phyloP scores from a whole-genome alignment of 805 yeast genomes.

The Sugiyamaella floridensis region DNA sequence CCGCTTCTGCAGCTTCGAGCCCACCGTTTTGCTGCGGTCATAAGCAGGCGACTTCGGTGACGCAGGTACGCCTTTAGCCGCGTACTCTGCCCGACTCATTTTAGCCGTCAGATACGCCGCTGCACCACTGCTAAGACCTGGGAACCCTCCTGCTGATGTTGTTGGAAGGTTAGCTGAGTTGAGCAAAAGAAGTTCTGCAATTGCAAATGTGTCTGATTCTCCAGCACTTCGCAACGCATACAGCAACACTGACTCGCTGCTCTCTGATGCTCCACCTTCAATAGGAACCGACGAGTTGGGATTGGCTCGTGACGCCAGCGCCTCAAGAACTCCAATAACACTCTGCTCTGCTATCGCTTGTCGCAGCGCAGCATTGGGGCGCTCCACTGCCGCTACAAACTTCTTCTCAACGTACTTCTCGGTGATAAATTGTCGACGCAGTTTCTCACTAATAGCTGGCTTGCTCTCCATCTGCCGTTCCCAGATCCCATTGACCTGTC shows the following conservation, averaged over 20 bases:
- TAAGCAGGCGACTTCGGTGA: not conserved
- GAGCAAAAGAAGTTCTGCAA: conserved; percentile 34
- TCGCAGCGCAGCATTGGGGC: conserved; percentile 31
- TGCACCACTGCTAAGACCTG: conserved; percentile 3
- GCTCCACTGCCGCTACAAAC: conserved; percentile 34
- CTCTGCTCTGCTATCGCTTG: conserved; percentile 30
- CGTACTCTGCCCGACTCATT: not conserved
- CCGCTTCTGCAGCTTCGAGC: conserved; percentile 5
- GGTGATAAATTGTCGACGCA: conserved; percentile 52
- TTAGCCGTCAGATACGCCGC: not conserved
- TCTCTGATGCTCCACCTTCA: conserved; percentile 1
- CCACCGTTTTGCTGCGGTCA: not conserved
- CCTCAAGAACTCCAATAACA: conserved; percentile 25
- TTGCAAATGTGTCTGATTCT: conserved; percentile 27
- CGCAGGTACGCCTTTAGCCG: not conserved
- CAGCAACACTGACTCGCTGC: conserved; percentile 27
- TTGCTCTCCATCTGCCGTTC: conserved; percentile 37
- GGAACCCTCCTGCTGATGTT: conserved; percentile 4
- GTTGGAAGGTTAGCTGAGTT: conserved; percentile 31
- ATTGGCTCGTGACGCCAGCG: conserved; percentile 36
- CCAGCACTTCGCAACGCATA: conserved; percentile 28
- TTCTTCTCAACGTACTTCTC: conserved; percentile 55
- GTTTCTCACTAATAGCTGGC: conserved; percentile 35
- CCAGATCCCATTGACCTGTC: conserved; percentile 49
- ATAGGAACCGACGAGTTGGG: conserved; percentile 24